These are phyloP conservation scores for Cladophialophora exuberans DNA, from an alignment of 2,329 filamentous ascomycete genomes.

Conservation along the genomic window DNA sequence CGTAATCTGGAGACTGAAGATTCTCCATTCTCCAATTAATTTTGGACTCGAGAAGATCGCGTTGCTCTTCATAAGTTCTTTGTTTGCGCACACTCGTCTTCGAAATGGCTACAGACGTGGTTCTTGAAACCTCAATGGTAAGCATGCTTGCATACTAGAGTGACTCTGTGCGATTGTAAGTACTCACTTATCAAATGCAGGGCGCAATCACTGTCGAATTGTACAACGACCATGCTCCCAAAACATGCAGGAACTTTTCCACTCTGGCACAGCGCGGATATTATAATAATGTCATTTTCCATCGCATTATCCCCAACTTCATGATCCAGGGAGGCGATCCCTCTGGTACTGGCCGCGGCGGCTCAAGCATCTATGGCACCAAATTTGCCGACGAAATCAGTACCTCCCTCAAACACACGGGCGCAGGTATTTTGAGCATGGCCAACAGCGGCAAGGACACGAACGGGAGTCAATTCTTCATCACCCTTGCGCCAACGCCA, in stretches of 20 bases:
- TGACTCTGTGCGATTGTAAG: too few species aligned
- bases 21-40: not conserved
- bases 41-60: not conserved
- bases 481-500: conserved; percentile 90
- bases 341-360: conserved; percentile 88
- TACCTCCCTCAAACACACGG: conserved; percentile 80
- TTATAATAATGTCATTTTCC: conserved; percentile 85
- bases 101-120: conserved; percentile 81
- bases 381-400: conserved; percentile 94
- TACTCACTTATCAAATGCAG: conserved; percentile 53
- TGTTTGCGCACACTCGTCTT: too few species aligned
- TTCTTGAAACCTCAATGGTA: conserved; percentile 86
- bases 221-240: conserved; percentile 85
- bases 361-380: conserved; percentile 85
- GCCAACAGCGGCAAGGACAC: conserved; percentile 92
- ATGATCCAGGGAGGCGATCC: conserved; percentile 97
- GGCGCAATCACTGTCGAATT: conserved; percentile 86
- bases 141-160: conserved; percentile 27
- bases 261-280: conserved; percentile 81
- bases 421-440: conserved; percentile 93
- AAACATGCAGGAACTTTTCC: conserved; percentile 83
- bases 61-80: too few species aligned
- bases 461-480: conserved; percentile 94
- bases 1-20: not conserved
- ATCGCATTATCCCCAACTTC: conserved; percentile 93